Conservation (phyloP, 352 stramenopile species). For the Phytophthora pinifolia region DNA sequence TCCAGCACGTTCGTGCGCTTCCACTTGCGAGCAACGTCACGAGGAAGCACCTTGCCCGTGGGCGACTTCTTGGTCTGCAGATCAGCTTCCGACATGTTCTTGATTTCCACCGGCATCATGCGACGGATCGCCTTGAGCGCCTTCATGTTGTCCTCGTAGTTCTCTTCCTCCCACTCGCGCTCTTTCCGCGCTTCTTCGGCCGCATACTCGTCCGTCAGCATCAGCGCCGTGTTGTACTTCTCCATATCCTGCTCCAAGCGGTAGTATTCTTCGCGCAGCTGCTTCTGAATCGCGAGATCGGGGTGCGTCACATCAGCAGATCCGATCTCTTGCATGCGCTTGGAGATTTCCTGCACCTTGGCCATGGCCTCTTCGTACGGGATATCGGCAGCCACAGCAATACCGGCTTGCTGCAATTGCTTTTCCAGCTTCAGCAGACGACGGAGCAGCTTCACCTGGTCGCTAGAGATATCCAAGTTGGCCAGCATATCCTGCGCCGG, state of each 20-base stretch:
- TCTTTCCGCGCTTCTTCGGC: slow-evolving; percentile 91
- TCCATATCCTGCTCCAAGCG: slow-evolving; percentile 93
- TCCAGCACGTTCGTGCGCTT: slow-evolving; percentile 93
- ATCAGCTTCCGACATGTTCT: slow-evolving; percentile 89
- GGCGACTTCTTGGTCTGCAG: slow-evolving; percentile 65
- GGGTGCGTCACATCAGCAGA: slow-evolving; percentile 89
- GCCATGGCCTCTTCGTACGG: slow-evolving; percentile 91
- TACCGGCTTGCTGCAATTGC: slow-evolving; percentile 81
- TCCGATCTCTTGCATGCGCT: slow-evolving; percentile 91
- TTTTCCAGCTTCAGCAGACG: slow-evolving; percentile 84
- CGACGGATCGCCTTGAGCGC: slow-evolving; percentile 88
- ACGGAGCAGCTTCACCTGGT: slow-evolving; percentile 80
- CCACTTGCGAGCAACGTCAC: slow-evolving; percentile 87
- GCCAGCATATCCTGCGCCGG: slow-evolving; percentile 64
- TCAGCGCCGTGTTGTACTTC: slow-evolving; percentile 92
- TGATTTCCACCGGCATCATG: slow-evolving; percentile 93
- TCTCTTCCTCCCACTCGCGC: slow-evolving; percentile 91
- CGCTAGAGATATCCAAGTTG: slow-evolving; percentile 67
- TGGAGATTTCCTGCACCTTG: slow-evolving; percentile 91
- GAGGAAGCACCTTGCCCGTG: slow-evolving; percentile 76
- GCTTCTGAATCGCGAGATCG: slow-evolving; percentile 75
- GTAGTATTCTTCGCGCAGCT: slow-evolving; percentile 92
- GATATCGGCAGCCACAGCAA: slow-evolving; percentile 91
- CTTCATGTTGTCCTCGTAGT: slow-evolving; percentile 83
- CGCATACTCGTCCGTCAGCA: slow-evolving; percentile 92